phyloP scores from a whole-genome alignment of 2,329 filamentous ascomycete genomes.

The Cercospora brassicicola region DNA sequence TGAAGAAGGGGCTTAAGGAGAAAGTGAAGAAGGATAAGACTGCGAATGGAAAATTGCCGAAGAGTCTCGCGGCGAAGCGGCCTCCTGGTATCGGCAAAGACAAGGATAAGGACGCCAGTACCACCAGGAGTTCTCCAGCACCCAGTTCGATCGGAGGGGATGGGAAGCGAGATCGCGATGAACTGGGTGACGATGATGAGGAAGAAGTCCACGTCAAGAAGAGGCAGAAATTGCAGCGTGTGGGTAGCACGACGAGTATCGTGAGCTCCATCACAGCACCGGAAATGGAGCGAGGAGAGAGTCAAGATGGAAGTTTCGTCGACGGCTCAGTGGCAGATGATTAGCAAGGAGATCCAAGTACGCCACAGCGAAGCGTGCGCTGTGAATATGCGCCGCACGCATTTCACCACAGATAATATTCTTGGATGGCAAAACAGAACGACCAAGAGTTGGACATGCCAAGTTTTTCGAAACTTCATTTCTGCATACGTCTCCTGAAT shows the following conservation, averaged over 20 bases:
- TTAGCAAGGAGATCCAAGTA: constrained; percentile 2
- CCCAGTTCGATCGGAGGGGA: constrained; percentile 27
- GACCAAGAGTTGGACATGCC: background rate
- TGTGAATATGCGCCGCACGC: background rate
- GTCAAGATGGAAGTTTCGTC: constrained; percentile 41
- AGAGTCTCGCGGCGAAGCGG: constrained; percentile 30
- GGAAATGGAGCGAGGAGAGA: constrained; percentile 38
- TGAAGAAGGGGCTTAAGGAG: constrained; percentile 45
- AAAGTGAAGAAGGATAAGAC: constrained; percentile 49
- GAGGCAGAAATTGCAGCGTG: constrained; percentile 40
- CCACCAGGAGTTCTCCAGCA: constrained; percentile 25
- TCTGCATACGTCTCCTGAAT: background rate
- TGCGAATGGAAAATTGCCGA: constrained; percentile 38
- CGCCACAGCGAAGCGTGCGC: background rate
- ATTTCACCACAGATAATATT: background rate
- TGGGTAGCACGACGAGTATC: constrained; percentile 40
- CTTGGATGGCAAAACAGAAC: background rate
- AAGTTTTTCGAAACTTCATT: background rate
- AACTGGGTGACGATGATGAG: constrained; percentile 37
- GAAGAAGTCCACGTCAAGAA: constrained; percentile 40
- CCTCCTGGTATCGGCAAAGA: constrained; percentile 19
- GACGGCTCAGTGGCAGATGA: constrained; percentile 37
- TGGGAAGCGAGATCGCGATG: constrained; percentile 40
- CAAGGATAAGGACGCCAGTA: constrained; percentile 14
- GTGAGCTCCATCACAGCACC: constrained; percentile 29